Evolutionary conservation across 495 filamentous ascomycete genomes (phyloP).

Genomic region (Tetracladium marchalianum): DNA sequence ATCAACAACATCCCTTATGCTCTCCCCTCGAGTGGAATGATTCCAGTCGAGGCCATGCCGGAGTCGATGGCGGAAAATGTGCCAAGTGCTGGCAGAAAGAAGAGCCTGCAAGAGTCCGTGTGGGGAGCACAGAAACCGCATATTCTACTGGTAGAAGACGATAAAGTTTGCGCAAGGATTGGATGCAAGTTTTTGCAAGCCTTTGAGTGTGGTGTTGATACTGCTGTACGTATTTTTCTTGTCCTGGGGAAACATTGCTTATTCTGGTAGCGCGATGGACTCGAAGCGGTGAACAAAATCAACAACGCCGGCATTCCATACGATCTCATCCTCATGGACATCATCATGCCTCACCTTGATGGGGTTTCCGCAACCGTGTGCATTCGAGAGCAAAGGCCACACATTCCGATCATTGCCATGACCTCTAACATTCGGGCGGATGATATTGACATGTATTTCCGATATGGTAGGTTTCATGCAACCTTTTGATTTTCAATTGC

Average conservation of each 20-base stretch:
- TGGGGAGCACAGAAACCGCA: slow-evolving; percentile 75
- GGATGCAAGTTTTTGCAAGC: slow-evolving; percentile 88
- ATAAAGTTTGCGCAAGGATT: slow-evolving; percentile 86
- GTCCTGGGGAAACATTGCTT: slow-evolving; percentile 4
- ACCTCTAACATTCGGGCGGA: slow-evolving; percentile 96
- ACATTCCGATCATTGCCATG: slow-evolving; percentile 93
- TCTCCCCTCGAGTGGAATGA: slow-evolving; percentile 47
- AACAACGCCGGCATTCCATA: slow-evolving; percentile 66
- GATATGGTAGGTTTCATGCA: slow-evolving; percentile 61
- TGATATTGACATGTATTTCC: slow-evolving; percentile 95
- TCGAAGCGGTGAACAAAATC: slow-evolving; percentile 90
- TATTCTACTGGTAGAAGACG: slow-evolving; percentile 91
- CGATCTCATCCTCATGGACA: slow-evolving; percentile 96
- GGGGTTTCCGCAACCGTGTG: slow-evolving; percentile 90
- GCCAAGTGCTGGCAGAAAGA: slow-evolving; percentile 9
- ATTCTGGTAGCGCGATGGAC: slow-evolving; percentile 61
- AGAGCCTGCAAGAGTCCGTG: slow-evolving; percentile 48
- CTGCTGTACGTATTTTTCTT: slow-evolving; percentile 56
- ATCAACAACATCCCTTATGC: slow-evolving; percentile 86
- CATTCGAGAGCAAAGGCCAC: slow-evolving; percentile 76
- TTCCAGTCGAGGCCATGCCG: slow-evolving; percentile 12
- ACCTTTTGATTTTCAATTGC: not conserved
- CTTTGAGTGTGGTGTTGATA: slow-evolving; percentile 83
- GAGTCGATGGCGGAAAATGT: slow-evolving; percentile 10
- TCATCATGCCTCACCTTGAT: slow-evolving; percentile 95